Conservation (phyloP, 345 rosid genomes). For the Camelina sativa region DNA sequence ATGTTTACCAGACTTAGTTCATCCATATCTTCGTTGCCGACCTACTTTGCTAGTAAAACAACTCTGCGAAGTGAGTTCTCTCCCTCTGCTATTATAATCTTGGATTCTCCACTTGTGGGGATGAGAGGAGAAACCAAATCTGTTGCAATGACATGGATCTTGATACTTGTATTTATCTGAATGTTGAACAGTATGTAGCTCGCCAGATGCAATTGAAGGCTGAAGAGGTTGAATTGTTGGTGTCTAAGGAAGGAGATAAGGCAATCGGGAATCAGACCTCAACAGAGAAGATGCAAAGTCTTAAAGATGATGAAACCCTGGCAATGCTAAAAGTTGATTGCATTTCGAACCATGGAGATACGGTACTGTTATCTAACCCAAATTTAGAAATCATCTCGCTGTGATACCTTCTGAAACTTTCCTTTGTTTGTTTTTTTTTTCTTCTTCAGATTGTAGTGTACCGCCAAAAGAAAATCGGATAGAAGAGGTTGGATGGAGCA, state of each 20-base stretch:
- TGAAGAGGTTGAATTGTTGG: constrained; percentile 70
- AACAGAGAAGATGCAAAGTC: constrained; percentile 49
- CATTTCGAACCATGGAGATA: constrained; percentile 21
- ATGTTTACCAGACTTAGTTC: constrained; percentile 61
- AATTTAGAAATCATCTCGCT: constrained; percentile 4
- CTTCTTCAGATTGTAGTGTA: constrained; percentile 30
- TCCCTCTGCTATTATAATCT: constrained; percentile 39
- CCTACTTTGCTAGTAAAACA: constrained; percentile 68
- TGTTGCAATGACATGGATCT: constrained; percentile 8
- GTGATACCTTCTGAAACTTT: constrained; percentile 1
- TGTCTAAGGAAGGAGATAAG: constrained; percentile 43
- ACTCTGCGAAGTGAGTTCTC: constrained; percentile 71
- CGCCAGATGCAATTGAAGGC: constrained; percentile 57
- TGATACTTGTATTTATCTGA: constrained; percentile 17
- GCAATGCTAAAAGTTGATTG: constrained; percentile 17
- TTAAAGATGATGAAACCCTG: constrained; percentile 58
- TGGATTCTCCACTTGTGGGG: constrained; percentile 27
- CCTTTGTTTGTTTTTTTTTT: constrained; percentile 12
- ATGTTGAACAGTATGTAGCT: constrained; percentile 64
- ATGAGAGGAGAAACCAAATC: background rate
- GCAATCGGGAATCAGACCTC: constrained; percentile 9
- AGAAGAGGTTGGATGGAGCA: constrained; percentile 27
- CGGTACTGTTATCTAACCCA: constrained; percentile 16
- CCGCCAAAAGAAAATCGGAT: constrained; percentile 17
- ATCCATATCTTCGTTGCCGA: constrained; percentile 72